Evolutionary conservation across 106 monocot species (phyloP).

Genomic region (Dendrobium huoshanense): DNA sequence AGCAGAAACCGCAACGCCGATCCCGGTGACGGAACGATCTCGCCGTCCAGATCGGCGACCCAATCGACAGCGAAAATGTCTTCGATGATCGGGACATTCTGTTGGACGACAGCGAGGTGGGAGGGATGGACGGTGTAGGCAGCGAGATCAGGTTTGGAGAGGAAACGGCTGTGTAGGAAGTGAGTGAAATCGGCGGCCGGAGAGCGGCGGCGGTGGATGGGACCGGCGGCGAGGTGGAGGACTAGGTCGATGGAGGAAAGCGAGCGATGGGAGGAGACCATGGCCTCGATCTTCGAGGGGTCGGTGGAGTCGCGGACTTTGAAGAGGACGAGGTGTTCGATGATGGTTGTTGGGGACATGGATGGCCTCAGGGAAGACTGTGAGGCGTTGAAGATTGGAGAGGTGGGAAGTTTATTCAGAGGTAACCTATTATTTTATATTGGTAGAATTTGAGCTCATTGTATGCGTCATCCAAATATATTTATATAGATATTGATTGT

Average conservation of each 20-base stretch:
- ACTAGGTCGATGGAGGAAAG: slow-evolving; percentile 44
- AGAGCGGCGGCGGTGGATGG: slow-evolving; percentile 41
- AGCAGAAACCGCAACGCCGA: slow-evolving; percentile 52
- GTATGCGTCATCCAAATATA: too few relatives aligned
- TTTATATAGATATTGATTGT: too few relatives aligned
- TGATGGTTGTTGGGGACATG: slow-evolving; percentile 9
- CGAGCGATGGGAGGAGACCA: slow-evolving; percentile 47
- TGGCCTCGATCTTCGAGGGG: slow-evolving; percentile 32
- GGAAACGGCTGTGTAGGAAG: slow-evolving; percentile 74
- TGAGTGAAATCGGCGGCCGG: slow-evolving; percentile 38
- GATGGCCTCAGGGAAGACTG: too few relatives aligned
- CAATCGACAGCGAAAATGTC: slow-evolving; percentile 74
- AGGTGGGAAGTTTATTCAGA: too few relatives aligned
- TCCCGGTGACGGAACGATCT: slow-evolving; percentile 5
- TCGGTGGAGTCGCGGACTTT: slow-evolving; percentile 38
- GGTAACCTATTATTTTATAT: too few relatives aligned
- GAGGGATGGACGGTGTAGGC: slow-evolving; percentile 44
- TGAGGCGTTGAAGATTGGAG: too few relatives aligned
- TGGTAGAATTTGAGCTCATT: too few relatives aligned
- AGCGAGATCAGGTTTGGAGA: slow-evolving; percentile 47
- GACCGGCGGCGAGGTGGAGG: slow-evolving; percentile 46
- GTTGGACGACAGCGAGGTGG: slow-evolving; percentile 49
- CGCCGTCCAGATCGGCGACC: slow-evolving; percentile 27
- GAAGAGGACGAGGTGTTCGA: slow-evolving; percentile 82
- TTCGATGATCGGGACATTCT: slow-evolving; percentile 42